Evolutionary conservation across 2,329 filamentous ascomycete genomes (phyloP), one percentile per base, ranked within the genome.

Genomic region (Fusarium sp.): DNA sequence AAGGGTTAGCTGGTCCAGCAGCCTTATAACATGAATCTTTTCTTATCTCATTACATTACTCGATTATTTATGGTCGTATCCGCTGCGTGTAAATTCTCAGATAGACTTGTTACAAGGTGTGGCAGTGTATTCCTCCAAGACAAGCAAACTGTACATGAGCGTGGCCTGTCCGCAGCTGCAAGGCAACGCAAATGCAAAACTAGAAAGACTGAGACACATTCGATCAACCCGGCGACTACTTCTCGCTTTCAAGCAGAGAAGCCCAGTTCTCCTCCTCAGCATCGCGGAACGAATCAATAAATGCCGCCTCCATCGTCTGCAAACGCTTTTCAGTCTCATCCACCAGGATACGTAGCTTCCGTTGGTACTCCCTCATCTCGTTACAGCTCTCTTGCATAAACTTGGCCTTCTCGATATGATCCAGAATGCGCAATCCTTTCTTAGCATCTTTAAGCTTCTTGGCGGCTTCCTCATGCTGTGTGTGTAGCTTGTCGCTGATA

Each of bases 401-500:
- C 8, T 11, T 32, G 2, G 43, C 52, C 7, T 20, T 60, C 10
- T 34, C 23, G 0, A 57, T 49, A 1, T 24, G 12, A 6, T 43
- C 24, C 4, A 60, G 23, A 10, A 30, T 6, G 0, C 7, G 2
- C 2, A 50, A 8, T 3, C 30, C 38, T 5, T 34, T 20, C 30
- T 50, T 57, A 3, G 38, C 38, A 4, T 17, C 19, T 3, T 6
- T 1, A 2, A 45, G 10, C 4, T 19, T 24, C 2, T 39, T 2
- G 4, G 20, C 11, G 9, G 38, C 38, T 6, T 34, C 20, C 1
- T 4, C 6, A 1, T 57, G 36, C 21, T 9, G 24, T 3, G 6
- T 19, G 1, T 4, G 21, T 2, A 24, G 7, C 3, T 23, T 7
- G 1, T 48, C 11, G 1, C 12, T 11, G 4, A 8, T 14, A 0